Evolutionary conservation across 768 basidiomycete genomes (phyloP), one percentile per base, ranked within the genome.

Genomic region (Xerocomellus dryophilus): DNA sequence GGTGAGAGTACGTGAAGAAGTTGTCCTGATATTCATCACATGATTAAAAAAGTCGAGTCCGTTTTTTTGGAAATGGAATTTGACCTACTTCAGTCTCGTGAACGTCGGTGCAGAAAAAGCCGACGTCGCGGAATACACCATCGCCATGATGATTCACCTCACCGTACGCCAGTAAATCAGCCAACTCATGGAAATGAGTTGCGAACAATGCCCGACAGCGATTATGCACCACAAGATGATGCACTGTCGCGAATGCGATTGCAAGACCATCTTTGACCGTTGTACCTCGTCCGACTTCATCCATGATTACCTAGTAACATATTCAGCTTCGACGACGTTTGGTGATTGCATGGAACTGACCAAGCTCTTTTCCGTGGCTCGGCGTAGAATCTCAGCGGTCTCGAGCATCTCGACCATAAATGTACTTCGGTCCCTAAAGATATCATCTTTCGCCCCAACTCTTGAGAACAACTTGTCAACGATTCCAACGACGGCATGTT

Each of bases 321-420:
- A 5, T 49, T 63, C 36, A 47, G 47, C 32, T 55, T 59, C 34
- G 40, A 40, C 31, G 20, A 35, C 15, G 23, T 34, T 45, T 12
- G 25, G 20, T 17, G 32, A 43, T 47, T 45, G 46, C 31, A 56
- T 0, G 35, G 23, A 12, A 72, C 84, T 58, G 62, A 93, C 95
- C 50, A 99, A 76, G 57, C 94, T 97, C 51, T 76, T 81, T 2
- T 81, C 72, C 8, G 94, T 97, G 3, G 97, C 94, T 20, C 85
- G 82, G 21, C 80, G 78, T 18, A 99, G 78, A 54, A 99, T 98
- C 43, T 93, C 87, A 1, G 93, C 88, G 1, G 95, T 93, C 73
- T 98, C 96, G 31, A 91, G 76, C 91, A 94, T 94, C 72, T 95
- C 93, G n/a, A 95, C 88, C 93, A 98, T 97, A 69, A 98, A 99